Percentiles rank a stretch among this genome's conserved stretches.
phyloP scores from a whole-genome alignment of 139 green algal genomes.

The Marvania coccoides region DNA sequence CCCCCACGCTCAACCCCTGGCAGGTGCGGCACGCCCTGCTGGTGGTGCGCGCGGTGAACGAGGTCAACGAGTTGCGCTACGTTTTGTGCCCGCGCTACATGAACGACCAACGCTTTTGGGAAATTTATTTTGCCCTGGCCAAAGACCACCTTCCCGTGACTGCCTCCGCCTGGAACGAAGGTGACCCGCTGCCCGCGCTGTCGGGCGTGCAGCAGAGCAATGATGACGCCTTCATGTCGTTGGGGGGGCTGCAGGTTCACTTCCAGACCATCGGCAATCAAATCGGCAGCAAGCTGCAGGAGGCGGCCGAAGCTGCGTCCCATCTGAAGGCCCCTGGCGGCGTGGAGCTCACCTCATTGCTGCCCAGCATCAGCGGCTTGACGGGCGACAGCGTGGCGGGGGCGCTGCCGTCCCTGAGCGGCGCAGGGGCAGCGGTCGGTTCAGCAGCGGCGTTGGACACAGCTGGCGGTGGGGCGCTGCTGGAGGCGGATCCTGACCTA shows the following conservation, averaged over 20 bases:
- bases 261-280: conserved; percentile 13
- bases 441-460: neutral
- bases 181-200: conserved; percentile 3
- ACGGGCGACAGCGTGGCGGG: neutral
- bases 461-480: conserved; percentile 1
- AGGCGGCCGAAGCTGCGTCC: neutral
- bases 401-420: neutral
- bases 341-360: conserved; percentile 11
- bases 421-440: neutral
- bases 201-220: neutral
- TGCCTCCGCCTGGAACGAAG: conserved; percentile 12
- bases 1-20: conserved; percentile 47
- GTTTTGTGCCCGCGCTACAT: conserved; percentile 74
- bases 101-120: conserved; percentile 71
- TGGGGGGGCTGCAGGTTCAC: conserved; percentile 11
- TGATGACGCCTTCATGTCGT: conserved; percentile 1
- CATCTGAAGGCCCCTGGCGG: neutral
- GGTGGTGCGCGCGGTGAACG: conserved; percentile 43
- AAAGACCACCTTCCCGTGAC: conserved; percentile 27
- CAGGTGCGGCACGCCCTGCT: conserved; percentile 62
- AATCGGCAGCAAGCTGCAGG: conserved; percentile 16
- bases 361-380: neutral
- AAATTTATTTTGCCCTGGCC: conserved; percentile 67
- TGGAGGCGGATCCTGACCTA: conserved; percentile 48
- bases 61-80: conserved; percentile 76